Evolutionary conservation across 208 protist species (phyloP).

Genomic region (Perkinsela sp.): DNA sequence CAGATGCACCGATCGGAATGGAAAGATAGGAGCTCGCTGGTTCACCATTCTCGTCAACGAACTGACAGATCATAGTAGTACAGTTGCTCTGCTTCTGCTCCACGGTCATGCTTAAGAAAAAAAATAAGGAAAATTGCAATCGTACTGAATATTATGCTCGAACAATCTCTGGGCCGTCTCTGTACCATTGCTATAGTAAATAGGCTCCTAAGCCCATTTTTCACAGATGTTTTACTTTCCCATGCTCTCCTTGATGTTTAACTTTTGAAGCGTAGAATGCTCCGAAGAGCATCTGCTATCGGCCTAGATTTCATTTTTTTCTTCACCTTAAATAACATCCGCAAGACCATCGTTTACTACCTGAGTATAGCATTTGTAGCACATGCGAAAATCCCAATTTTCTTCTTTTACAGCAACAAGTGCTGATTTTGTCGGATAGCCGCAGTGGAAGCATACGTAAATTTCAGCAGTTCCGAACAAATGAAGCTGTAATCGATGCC

Average conservation of each 20-base stretch:
- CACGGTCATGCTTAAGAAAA: no score
- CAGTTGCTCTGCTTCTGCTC: no score
- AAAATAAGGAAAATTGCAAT: no score
- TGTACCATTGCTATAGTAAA: no score
- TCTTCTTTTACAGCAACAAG: conserved; percentile 41
- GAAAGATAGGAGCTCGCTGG: conserved; percentile 64
- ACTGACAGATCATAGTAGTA: conserved; percentile 53
- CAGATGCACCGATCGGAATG: conserved; percentile 52
- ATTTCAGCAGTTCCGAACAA: conserved; percentile 32
- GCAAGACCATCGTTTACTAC: conserved; percentile 26
- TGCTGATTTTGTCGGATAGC: conserved; percentile 31
- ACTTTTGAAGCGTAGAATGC: no score
- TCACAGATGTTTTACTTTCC: no score
- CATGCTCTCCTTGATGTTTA: no score
- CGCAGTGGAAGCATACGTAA: conserved; percentile 48
- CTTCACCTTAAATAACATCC: conserved; percentile 24
- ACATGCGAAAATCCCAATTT: conserved; percentile 65
- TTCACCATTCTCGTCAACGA: conserved; percentile 50
- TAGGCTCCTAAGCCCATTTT: no score
- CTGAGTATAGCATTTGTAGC: conserved; percentile 38
- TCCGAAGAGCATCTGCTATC: no score
- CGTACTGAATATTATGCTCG: no score
- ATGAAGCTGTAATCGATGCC: conserved; percentile 28
- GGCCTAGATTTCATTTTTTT: no score
- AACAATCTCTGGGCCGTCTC: no score